Base-by-base conservation (phyloP, 1,284 basidiomycete genomes). In the Irpex sp. region DNA sequence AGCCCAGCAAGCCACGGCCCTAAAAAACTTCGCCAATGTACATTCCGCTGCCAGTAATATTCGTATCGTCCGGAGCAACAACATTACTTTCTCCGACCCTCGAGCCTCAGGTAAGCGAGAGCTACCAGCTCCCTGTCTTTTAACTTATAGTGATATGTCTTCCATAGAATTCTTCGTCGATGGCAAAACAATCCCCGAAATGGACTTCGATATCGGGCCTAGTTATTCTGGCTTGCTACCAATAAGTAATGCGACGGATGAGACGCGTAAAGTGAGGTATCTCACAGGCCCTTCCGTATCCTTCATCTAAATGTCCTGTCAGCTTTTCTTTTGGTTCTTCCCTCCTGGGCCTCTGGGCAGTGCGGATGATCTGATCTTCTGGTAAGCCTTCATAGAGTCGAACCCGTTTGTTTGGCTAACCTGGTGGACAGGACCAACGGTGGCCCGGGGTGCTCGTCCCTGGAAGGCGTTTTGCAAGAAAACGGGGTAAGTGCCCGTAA, bases 251-350 rank as follows among this genome's bases (percentile, higher is more conserved):
- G 75, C 79, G 21, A 58, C 80, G 3, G 80, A 88, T 54, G 90
- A 91, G 73, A 88, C 85, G 4, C 81, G 88, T 44, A 81, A 93
- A 81, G 88, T 87, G 65, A 19, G 72, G 40, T 2, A 44, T 9
- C 40, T 44, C 40, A 44, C 40, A 11, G 15, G 40, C 8, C 37
- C 36, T 59, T 4, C 52, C 58, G 47, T 34, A 60, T 19, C 40
- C 2, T 21, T 61, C 55, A 26, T 26, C 61, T 47, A 17, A 26
- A 19, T 48, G 48, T 60, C 19, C 21, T 17, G 17, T 58, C 9
- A 93, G 87, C 79, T 93, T 7, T 94, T 90, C 80, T 94, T 94
- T 76, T 94, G 92, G 93, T 89, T 92, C 76, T 93, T 92, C 77
- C 92, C 92, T 51, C 86, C 91, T 0, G 88, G 88, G 5, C 87